Evolutionary conservation across 2,329 filamentous ascomycete genomes (phyloP), one percentile per base, ranked within the genome.

Genomic region (Ophiostoma sp.): DNA sequence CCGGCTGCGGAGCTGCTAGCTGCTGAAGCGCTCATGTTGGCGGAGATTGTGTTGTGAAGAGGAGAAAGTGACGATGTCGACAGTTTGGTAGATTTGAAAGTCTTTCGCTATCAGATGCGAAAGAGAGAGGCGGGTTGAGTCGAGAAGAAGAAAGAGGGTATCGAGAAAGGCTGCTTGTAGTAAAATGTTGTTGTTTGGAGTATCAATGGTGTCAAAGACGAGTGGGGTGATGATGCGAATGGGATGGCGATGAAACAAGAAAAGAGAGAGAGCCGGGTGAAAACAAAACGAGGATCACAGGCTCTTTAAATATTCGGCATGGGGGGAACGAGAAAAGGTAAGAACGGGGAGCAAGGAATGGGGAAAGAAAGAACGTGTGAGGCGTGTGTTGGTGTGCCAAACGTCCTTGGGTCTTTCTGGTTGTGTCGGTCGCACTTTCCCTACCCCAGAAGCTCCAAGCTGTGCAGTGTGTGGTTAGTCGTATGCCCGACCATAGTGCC

Each of bases 21-120:
- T 64, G 59, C 59, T 25, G 59, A 64, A 33, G 64, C 42, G 42
- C 66, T 69, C 64, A 68, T 68, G 42, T 69, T 69, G 66, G 19
- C 28, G 28, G 64, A 17, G 3, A 6, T 17, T 48, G 42, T 48
- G 42, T 17, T 22, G 45, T 36, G 42, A 45, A 33, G 19, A 22
- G 15, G 42, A 22, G 11, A 25, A 25, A 25, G 36, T 9, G n/a
- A 28, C 61, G 61, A 28, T 9, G 61, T 66, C 36, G 39, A 25
- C 22, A 55, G 50, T 25, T 55, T 55, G 22, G 22, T 12, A 17
- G 9, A 55, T 55, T 22, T 9, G 15, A 15, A 45, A 15, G 36
- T 66, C n/a, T 42, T 45, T 28, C 36, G 61, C 61, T 5, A 66
- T 64, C 3, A 4, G 36, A 64, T 45, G 36, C 61, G 22, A 42